Base-by-base conservation (phyloP, 1,284 basidiomycete genomes). In the Trichosporon coremiiforme region DNA sequence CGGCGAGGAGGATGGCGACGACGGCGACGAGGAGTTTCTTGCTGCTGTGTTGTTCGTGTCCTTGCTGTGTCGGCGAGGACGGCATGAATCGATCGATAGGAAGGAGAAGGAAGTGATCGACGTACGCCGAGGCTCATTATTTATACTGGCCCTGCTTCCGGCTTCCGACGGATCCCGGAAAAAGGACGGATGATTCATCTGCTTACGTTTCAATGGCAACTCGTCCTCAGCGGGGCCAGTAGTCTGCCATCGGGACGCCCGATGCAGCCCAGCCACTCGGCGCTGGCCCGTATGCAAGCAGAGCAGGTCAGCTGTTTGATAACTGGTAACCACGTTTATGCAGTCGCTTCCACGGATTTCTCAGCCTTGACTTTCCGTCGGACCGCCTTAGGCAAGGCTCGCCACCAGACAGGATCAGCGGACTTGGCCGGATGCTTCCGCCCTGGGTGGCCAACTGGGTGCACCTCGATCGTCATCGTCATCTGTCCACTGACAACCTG, bases 151-250 rank as follows among this genome's bases (percentile, higher is more conserved):
- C n/a, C n/a, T n/a, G n/a, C 33, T 4, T 2, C 29, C 20, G 2
- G 57, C 17, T 62, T 62, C 57, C 57, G 57, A 62, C 57, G 57
- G 57, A 62, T n/a, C 2, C 22, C 57, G 57, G 57, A 15, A n/a
- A 62, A 62, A 62, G 57, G 29, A 31, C 57, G 57, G 57, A 62
- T 33, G 17, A 62, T n/a, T 33, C 17, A n/a, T 62, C 29, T 35
- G 57, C 57, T 62, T 62, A 62, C 57, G 57, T 62, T 62, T 62
- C 57, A 35, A 31, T 62, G 57, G 31, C 33, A 62, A 35, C 3
- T 4, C 1, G 17, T 9, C 2, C 17, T 17, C 17, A 17, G 17
- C 15, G 5, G 1, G 17, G 17, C 41, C 17, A n/a, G 9, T 8
- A n/a, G 41, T 1, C 15, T n/a, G 17, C 12, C 2, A n/a, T n/a